phyloP scores from a whole-genome alignment of 768 basidiomycete genomes.

The Mycena polygramma region DNA sequence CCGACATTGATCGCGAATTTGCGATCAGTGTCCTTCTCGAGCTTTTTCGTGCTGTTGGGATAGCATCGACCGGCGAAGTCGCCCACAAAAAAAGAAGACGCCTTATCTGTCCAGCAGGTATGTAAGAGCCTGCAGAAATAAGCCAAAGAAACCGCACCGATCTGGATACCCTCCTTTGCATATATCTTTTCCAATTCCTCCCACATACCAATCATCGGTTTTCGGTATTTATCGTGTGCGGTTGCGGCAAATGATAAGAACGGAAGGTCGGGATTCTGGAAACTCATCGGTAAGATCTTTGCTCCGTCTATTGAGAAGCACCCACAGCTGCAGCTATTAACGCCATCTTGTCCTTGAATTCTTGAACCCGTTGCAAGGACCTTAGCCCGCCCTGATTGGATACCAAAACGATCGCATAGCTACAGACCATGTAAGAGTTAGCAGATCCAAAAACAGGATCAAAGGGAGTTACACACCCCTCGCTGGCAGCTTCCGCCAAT shows the following conservation, averaged over 20 bases:
- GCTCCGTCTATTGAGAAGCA: background rate
- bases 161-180: conserved; percentile 64
- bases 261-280: conserved; percentile 76
- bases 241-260: conserved; percentile 86
- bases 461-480: conserved; percentile 63
- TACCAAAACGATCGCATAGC: conserved; percentile 80
- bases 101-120: too few relatives aligned
- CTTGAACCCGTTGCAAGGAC: too few relatives aligned
- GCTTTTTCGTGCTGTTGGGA: too few relatives aligned
- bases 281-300: background rate
- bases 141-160: too few relatives aligned
- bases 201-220: conserved; percentile 93
- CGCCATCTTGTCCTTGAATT: conserved; percentile 85
- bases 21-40: too few relatives aligned
- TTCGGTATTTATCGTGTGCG: conserved; percentile 80
- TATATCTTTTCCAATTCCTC: conserved; percentile 76
- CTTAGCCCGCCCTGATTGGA: conserved; percentile 81
- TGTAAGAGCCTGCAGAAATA: too few relatives aligned
- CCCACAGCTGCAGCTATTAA: conserved; percentile 72
- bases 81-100: too few relatives aligned
- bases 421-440: conserved; percentile 40
- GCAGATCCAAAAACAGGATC: background rate
- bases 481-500: conserved; percentile 68
- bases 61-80: too few relatives aligned
- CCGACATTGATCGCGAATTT: too few relatives aligned